phyloP scores from a whole-genome alignment of 768 basidiomycete species.

The Coprinopsis marcescibilis region DNA sequence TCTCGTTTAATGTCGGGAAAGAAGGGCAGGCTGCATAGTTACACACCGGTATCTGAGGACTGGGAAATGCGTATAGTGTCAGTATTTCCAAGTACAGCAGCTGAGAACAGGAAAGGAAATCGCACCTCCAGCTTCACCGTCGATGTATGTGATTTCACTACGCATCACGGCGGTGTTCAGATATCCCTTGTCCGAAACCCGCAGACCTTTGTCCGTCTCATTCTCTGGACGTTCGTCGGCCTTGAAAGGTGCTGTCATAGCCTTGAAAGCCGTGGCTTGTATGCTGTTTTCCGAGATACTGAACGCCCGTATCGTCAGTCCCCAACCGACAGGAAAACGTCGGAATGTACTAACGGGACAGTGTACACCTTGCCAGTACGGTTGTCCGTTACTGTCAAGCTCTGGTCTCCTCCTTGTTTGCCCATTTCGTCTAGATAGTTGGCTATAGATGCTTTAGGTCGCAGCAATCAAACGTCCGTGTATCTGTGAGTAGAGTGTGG shows the following conservation, averaged over 20 bases:
- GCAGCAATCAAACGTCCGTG: too few relatives aligned
- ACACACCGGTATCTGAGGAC: slow-evolving; percentile 69
- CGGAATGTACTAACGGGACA: slow-evolving; percentile 63
- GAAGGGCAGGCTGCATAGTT: background rate
- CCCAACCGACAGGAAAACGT: background rate
- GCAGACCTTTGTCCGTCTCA: slow-evolving; percentile 76
- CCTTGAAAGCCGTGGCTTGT: slow-evolving; percentile 76
- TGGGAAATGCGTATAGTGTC: slow-evolving; percentile 11
- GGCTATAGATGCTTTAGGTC: background rate
- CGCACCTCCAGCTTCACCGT: slow-evolving; percentile 78
- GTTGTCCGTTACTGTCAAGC: slow-evolving; percentile 73
- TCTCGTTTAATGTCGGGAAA: background rate
- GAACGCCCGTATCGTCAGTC: background rate
- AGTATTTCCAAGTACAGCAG: background rate
- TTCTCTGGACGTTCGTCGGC: slow-evolving; percentile 70
- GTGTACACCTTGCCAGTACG: slow-evolving; percentile 76
- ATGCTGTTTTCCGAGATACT: slow-evolving; percentile 82
- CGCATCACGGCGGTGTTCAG: slow-evolving; percentile 77
- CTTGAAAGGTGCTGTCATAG: slow-evolving; percentile 52
- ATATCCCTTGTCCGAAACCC: slow-evolving; percentile 76
- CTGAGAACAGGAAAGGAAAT: too few relatives aligned
- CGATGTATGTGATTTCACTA: slow-evolving; percentile 85
- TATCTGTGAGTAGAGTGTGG: too few relatives aligned
- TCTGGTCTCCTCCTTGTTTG: slow-evolving; percentile 21
- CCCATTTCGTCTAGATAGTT: slow-evolving; percentile 22